These are phyloP conservation scores for Schizothecium vesticola DNA, from an alignment of 495 filamentous ascomycete species.

Conservation along the genomic window DNA sequence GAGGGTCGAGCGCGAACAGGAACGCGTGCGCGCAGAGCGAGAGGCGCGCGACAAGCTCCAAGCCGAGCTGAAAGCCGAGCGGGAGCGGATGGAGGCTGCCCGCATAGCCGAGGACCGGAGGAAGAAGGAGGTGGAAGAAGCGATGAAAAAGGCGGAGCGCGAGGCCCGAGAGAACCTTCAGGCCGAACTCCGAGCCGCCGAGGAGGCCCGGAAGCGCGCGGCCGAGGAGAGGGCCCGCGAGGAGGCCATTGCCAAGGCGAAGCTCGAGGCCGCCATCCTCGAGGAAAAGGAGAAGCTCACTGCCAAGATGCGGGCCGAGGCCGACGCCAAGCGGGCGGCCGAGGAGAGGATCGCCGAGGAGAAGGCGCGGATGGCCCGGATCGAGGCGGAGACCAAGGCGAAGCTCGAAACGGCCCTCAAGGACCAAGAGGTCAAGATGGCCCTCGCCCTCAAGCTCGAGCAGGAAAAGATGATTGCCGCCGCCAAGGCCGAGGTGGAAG, in stretches of 20 bases:
- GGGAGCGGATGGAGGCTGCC: constrained; percentile 32
- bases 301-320: constrained; percentile 24
- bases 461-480: constrained; percentile 13
- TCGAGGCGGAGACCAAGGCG: constrained; percentile 38
- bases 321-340: constrained; percentile 28
- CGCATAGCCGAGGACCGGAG: constrained; percentile 33
- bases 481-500: constrained; percentile 15
- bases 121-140: constrained; percentile 7
- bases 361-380: constrained; percentile 33
- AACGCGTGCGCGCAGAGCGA: constrained; percentile 33
- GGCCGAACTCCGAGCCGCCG: constrained; percentile 27
- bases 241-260: constrained; percentile 36
- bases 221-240: constrained; percentile 7
- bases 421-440: constrained; percentile 46
- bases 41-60: constrained; percentile 40
- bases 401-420: constrained; percentile 47
- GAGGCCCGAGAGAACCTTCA: constrained; percentile 40
- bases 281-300: constrained; percentile 30
- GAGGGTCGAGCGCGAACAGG: constrained; percentile 8
- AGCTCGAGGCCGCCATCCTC: constrained; percentile 40
- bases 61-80: constrained; percentile 33
- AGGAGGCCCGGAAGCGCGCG: constrained; percentile 4
- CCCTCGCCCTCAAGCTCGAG: constrained; percentile 23
- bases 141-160: constrained; percentile 33
- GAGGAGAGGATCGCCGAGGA: constrained; percentile 50